Evolutionary conservation across 768 basidiomycete genomes (phyloP), one percentile per base, ranked within the genome.

Genomic region (Tylopilus rubrobrunneus): DNA sequence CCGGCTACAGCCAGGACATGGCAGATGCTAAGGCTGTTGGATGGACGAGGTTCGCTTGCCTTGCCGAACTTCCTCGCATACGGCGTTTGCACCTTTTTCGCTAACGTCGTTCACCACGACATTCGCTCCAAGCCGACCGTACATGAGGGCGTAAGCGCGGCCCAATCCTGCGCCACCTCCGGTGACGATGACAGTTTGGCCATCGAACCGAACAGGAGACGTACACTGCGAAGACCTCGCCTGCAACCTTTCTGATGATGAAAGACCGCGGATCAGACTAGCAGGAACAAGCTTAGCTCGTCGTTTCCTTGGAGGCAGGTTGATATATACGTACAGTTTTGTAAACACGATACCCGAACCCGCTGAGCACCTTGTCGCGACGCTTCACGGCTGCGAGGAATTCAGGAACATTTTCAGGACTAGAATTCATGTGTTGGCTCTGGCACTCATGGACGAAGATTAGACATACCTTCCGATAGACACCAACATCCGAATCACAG

Each of bases 91-190:
- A 2, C 81, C 86, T 61, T 93, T 90, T 65, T 86, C 87, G 67
- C 79, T 92, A 45, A 98, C 86, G 64, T 99, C 97, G 67, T 98
- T 99, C 41, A 98, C 84, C 43, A 98, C 89, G 29, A 99, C 90
- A 62, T 97, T 97, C 10, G 93, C 96, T n/a, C 97, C 96, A 9
- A 95, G 83, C 50, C 81, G 84, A 27, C 81, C 90, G 65, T 88
- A 98, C 89, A 97, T 90, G 40, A 87, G 78, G 0, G 97, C 90
- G 66, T 98, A 97, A 2, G 83, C 82, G 27, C 97, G 85, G 17
- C 97, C 97, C 28, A 99, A 84, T 49, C 96, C 97, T 27, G 89
- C 92, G 40, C 96, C 96, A 8, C 94, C 91, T 39, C 96, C 97
- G 3, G 97, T 98, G 61, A 98, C 80, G 62, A 99, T n/a, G n/a